Base-by-base conservation (phyloP, 306 rosid species). In the Vicia villosa region DNA sequence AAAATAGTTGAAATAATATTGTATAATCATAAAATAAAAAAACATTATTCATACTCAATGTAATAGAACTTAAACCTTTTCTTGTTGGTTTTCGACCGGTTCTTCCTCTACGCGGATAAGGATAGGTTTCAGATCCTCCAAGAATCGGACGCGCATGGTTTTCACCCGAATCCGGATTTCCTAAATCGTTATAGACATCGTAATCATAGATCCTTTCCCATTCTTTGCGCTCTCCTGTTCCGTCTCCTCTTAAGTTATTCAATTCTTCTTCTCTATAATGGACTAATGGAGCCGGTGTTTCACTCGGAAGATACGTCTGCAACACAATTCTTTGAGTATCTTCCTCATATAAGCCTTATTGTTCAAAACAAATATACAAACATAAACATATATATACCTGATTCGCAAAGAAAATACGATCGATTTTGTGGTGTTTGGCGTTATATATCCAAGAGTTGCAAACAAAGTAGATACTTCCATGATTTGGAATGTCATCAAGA, bases 71-170 rank as follows among this genome's bases (percentile, higher is more conserved):
- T 64, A 63, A 42, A 86, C 95, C 95, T 75, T 83, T 74, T 16
- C 63, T 45, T 1, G 86, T 70, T 47, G 83, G 74, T 22, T 55
- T 38, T 66, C 92, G 78, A 10, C 92, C 95, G 0, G 95, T 91
- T 79, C 97, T 84, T 32, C 95, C 95, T 28, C 97, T 72, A 6
- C 97, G 86, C 72, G 97, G 97, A 63, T 91, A 91, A 68, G 97
- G 95, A 43, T 67, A 81, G 40, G 76, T 42, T 15, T 42, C 76
- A 16, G 83, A 79, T 1, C 89, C 90, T 65, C 97, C 97, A 11
- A 91, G 97, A 72, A 82, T 54, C 0, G 87, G 95, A 46, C 95
- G 95, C 1, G 75, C 84, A 37, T 81, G 70, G 0, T 81, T 34
- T 13, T 78, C 63, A 69, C 81, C 86, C 28, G 64, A 73, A 51